Base-by-base conservation (phyloP, 805 yeast species). In the Wickerhamomyces ciferrii region DNA sequence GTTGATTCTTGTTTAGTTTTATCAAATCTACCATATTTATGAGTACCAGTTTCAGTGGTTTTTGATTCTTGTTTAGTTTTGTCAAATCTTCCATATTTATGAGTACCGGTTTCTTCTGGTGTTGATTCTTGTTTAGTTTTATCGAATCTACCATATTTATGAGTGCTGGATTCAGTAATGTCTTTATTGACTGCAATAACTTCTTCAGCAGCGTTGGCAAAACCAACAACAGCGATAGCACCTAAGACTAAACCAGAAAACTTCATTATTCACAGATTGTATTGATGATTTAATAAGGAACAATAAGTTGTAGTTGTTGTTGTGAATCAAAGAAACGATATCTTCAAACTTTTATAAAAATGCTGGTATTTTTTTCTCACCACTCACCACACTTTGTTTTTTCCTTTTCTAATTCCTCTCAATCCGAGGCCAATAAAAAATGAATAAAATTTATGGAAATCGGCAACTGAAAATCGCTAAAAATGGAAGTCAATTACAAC, bases 1-100 rank as follows among this genome's bases (percentile, higher is more conserved):
- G 56, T 44, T 10, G 69, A 53, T 6, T 56, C 50, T 41, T 45
- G 44, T 27, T 27, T 27, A 46, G 75, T 71, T 58, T 71, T 73
- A 71, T 78, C 70, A 60, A 78, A 78, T 56, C 71, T 69, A 48
- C 83, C 84, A 51, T 65, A 66, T 49, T 63, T 70, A 68, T 78
- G 82, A 41, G 84, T 79, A 47, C 74, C 73, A 47, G 74, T 63
- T 21, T 63, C 51, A 18, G 70, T 49, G 4, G 76, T 49, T n/a
- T 63, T 55, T 40, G 63, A 50, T 7, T 72, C 48, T 34, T 63
- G 58, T 51, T 63, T 54, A 45, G 79, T 72, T 65, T 76, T 74
- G 69, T 77, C 69, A 53, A 76, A 77, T 59, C 71, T 71, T 54
- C 87, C 87, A 53, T 69, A 71, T 52, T 65, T 72, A 71, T 80